phyloP scores from a whole-genome alignment of 2,329 filamentous ascomycete genomes.

The Talaromyces verruculosus region DNA sequence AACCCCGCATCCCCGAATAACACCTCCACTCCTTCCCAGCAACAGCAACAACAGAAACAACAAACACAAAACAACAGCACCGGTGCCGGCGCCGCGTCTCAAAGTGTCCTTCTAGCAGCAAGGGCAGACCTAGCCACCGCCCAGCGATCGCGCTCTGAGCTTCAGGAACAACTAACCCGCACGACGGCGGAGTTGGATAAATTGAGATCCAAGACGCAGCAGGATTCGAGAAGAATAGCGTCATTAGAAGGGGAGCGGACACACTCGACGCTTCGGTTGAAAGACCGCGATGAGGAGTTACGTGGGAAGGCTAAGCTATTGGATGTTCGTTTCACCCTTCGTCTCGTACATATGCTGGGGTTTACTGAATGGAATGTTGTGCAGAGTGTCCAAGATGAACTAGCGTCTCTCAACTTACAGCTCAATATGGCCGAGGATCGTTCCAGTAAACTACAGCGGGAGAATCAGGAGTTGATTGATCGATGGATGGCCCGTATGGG shows the following conservation, averaged over 20 bases:
- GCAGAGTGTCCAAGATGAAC: slow-evolving; percentile 85
- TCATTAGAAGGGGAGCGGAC: slow-evolving; percentile 63
- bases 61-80: neutral
- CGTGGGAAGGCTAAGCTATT: slow-evolving; percentile 79
- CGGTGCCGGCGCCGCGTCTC: slow-evolving; percentile 17
- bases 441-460: slow-evolving; percentile 68
- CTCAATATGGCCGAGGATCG: slow-evolving; percentile 81
- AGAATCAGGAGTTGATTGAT: slow-evolving; percentile 86
- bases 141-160: slow-evolving; percentile 68
- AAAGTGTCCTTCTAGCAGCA: slow-evolving; percentile 35
- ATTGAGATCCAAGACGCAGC: slow-evolving; percentile 59
- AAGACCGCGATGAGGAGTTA: slow-evolving; percentile 82
- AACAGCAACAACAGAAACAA: slow-evolving; percentile 17
- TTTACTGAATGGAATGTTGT: slow-evolving; percentile 8
- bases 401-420: slow-evolving; percentile 82
- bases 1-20: slow-evolving; percentile 32
- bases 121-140: slow-evolving; percentile 73
- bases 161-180: slow-evolving; percentile 63
- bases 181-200: slow-evolving; percentile 64
- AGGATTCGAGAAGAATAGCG: slow-evolving; percentile 62
- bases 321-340: slow-evolving; percentile 54
- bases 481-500: slow-evolving; percentile 89
- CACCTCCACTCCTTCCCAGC: slow-evolving; percentile 24
- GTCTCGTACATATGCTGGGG: neutral
- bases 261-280: slow-evolving; percentile 64